phyloP scores from a whole-genome alignment of 2,329 filamentous ascomycete species.

The Paraconiothyrium sp. region DNA sequence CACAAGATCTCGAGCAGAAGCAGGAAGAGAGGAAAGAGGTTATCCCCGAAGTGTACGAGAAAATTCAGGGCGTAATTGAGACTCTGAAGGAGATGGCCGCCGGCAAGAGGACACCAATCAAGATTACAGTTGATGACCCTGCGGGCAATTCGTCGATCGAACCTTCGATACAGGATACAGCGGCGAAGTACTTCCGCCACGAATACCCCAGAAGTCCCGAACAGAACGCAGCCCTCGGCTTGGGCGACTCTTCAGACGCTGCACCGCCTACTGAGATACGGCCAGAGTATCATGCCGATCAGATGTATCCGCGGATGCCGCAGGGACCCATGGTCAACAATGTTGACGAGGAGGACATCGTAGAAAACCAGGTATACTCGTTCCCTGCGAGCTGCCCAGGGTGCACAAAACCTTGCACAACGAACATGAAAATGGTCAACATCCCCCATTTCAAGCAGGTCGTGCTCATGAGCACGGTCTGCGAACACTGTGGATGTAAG shows the following conservation, averaged over 20 bases:
- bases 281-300: constrained; percentile 61
- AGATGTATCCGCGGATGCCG: constrained; percentile 57
- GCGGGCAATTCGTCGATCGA: constrained; percentile 98
- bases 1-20: constrained; percentile 81
- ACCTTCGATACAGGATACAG: constrained; percentile 76
- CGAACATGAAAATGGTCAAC: constrained; percentile 98
- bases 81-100: constrained; percentile 80
- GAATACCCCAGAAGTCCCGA: constrained; percentile 84
- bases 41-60: constrained; percentile 78
- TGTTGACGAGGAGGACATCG: constrained; percentile 73
- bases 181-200: constrained; percentile 88
- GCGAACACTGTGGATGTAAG: constrained; percentile 81
- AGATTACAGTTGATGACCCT: constrained; percentile 86
- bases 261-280: constrained; percentile 67
- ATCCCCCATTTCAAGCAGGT: constrained; percentile 99
- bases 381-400: constrained; percentile 93
- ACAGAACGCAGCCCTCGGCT: constrained; percentile 86
- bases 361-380: constrained; percentile 90
- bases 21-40: constrained; percentile 84
- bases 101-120: constrained; percentile 85
- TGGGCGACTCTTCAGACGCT: constrained; percentile 62
- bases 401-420: constrained; percentile 84
- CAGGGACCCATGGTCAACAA: constrained; percentile 52
- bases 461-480: constrained; percentile 92
- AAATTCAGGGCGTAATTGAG: constrained; percentile 79